Evolutionary conservation across 2,329 filamentous ascomycete species (phyloP), one percentile per base, ranked within the genome.

Genomic region (Emmonsiellopsis sp.): DNA sequence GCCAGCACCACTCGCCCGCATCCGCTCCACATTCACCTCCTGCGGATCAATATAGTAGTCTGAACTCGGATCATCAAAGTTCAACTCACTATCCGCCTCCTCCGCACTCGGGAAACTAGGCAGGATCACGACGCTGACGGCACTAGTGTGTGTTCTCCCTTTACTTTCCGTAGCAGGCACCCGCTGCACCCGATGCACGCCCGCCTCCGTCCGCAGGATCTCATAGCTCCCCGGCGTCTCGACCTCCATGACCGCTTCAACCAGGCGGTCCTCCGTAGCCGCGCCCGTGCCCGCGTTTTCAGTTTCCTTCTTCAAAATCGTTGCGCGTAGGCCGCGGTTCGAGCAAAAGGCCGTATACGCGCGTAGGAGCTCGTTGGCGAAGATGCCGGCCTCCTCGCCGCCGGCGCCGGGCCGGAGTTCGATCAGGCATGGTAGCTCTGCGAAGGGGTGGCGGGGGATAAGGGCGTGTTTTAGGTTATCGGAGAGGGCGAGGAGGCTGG

Each of bases 121-220:
- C 32, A 98, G 77, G 1, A 98, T 90, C 79, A 95, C 87, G 0
- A 98, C 88, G 5, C 87, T 89, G 2, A 90, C 92, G 10, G 91
- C 91, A 65, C 87, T 93, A 9, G 93, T 98, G 70, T 98, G 93
- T 13, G 89, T 93, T 31, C 93, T 84, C 1, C 93, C 93, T 66
- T 89, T 92, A 60, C 79, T 87, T 69, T 98, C 93, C 0, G 93
- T 98, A 9, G 85, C 85, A 1, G 93, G 93, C 3, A 98, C 85
- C 30, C 93, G 84, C 75, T 98, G 93, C 0, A 98, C 93, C 31
- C 93, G 83, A 68, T 98, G 93, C 60, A 98, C 93, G 34, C 93
- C 93, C 2, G 92, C 89, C 71, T 98, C 93, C 62, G 85, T 85
- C 56, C 92, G 82, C 63, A 98, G 82, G 1, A 82, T 65, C 56